Evolutionary conservation across 176 grass and related monocot species (phyloP).

Genomic region (Canna indica): DNA sequence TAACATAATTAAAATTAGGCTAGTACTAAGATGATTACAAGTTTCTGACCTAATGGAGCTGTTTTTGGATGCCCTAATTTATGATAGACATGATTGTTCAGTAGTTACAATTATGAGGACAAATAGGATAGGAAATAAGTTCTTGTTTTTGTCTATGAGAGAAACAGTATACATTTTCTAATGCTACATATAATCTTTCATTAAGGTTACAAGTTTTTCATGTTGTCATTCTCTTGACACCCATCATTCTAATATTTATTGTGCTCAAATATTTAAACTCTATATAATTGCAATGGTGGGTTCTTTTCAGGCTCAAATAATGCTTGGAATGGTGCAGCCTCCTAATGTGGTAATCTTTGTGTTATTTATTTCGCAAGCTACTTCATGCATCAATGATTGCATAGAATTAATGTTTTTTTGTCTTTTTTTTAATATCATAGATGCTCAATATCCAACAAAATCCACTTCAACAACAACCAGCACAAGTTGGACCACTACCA

Average conservation of each 20-base stretch:
- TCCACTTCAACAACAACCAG: conserved; percentile 35
- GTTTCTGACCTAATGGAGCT: too few relatives aligned
- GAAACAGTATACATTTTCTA: neutral
- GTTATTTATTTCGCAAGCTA: conserved; percentile 3
- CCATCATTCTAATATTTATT: too few relatives aligned
- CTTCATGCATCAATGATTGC: neutral
- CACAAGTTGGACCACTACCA: conserved; percentile 26
- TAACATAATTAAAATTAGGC: neutral
- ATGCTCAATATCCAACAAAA: conserved; percentile 31
- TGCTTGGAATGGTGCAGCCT: conserved; percentile 95
- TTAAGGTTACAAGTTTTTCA: neutral
- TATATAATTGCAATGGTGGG: conserved; percentile 9
- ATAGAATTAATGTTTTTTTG: conserved; percentile 3
- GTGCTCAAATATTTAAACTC: neutral
- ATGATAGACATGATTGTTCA: too few relatives aligned
- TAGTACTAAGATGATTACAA: too few relatives aligned
- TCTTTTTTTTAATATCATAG: conserved; percentile 24
- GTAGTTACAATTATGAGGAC: too few relatives aligned
- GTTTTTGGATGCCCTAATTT: too few relatives aligned
- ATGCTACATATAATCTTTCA: neutral
- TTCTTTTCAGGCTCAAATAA: conserved; percentile 66
- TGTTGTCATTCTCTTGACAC: neutral
- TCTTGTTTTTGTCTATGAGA: neutral
- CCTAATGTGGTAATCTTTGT: conserved; percentile 57
- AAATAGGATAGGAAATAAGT: too few relatives aligned